Percentiles rank a stretch among this genome's conserved stretches.
Evolutionary conservation across 1,284 basidiomycete genomes (phyloP).

Genomic region (Paramarasmius palmivorus): DNA sequence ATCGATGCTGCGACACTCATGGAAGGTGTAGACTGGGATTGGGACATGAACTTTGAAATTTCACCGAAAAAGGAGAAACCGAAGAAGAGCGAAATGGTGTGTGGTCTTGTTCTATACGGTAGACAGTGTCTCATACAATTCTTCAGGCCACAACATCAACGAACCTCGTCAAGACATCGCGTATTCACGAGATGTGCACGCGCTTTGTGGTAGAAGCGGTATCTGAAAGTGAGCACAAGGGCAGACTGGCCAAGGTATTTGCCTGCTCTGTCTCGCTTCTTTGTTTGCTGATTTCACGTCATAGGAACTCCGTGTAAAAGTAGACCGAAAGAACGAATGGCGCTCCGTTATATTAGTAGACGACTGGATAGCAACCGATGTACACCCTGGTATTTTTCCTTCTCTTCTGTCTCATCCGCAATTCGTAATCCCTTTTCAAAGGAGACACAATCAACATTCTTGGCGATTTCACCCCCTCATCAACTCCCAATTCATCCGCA

Average conservation of each 20-base stretch:
- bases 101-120: background rate
- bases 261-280: constrained; percentile 9
- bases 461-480: constrained; percentile 46
- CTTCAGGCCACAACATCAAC: background rate
- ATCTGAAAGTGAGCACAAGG: constrained; percentile 26
- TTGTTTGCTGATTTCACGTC: constrained; percentile 9
- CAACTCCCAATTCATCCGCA: constrained; percentile 31
- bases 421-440: constrained; percentile 23
- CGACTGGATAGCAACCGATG: constrained; percentile 64
- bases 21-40: constrained; percentile 55
- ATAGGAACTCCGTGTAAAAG: constrained; percentile 44
- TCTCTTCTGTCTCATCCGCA: background rate
- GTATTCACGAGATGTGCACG: constrained; percentile 37
- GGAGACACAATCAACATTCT: constrained; percentile 82
- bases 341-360: constrained; percentile 59
- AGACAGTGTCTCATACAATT: background rate
- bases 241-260: constrained; percentile 39
- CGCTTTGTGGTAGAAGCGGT: constrained; percentile 53
- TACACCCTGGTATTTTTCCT: constrained; percentile 53
- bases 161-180: constrained; percentile 11
- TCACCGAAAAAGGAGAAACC: constrained; percentile 22
- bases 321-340: constrained; percentile 38
- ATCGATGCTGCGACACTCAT: constrained; percentile 13
- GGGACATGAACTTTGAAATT: constrained; percentile 41
- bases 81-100: background rate